Evolutionary conservation across 352 stramenopile genomes (phyloP).

Genomic region (Nannochloropsis limnetica): DNA sequence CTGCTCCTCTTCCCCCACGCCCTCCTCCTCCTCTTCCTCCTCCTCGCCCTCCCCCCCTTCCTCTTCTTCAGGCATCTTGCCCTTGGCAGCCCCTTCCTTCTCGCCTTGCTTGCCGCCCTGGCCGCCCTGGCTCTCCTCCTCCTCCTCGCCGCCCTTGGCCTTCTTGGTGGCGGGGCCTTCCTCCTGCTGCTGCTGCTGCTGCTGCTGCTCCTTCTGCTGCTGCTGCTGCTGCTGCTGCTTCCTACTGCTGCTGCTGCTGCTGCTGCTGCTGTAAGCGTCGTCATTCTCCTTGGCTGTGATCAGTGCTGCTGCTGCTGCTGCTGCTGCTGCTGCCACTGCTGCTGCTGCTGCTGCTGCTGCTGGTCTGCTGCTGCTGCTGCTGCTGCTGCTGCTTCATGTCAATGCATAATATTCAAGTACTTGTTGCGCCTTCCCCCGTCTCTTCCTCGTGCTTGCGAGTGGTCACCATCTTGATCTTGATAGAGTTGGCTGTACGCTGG

Average conservation of each 20-base stretch:
- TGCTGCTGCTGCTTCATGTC: neutral
- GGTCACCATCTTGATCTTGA: neutral
- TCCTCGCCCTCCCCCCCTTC: neutral
- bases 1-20: neutral
- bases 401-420: too few species aligned
- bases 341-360: neutral
- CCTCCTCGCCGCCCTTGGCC: neutral
- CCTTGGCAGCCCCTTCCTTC: neutral
- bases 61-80: too few species aligned
- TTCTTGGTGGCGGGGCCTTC: neutral
- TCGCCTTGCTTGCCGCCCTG: neutral
- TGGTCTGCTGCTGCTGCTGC: neutral
- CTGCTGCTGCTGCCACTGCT: neutral
- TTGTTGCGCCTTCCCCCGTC: neutral
- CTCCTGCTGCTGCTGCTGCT: neutral
- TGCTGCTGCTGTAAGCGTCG: neutral
- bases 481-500: neutral
- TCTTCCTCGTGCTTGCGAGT: neutral
- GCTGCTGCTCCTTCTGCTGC: neutral
- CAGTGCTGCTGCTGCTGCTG: neutral
- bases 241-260: neutral
- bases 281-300: too few species aligned
- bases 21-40: neutral
- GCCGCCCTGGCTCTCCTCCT: neutral
- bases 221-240: neutral